Evolutionary conservation across 306 rosid species (phyloP), one percentile per base, ranked within the genome.

Genomic region (Trifolium pratense): DNA sequence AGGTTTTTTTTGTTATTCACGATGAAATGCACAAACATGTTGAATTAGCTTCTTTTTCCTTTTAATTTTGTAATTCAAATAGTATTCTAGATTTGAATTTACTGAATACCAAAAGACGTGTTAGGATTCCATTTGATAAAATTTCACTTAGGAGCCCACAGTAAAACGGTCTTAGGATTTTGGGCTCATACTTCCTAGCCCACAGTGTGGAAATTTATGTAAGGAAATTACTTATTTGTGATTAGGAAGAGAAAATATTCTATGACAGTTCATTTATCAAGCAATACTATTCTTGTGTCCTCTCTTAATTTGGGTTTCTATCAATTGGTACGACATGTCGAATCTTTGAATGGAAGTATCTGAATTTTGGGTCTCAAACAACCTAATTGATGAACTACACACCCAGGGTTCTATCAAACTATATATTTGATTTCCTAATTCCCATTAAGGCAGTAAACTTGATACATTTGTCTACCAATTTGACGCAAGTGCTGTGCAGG

Each of bases 1-100:
- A 48, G 71, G 20, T 72, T 46, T n/a, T 59, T 55, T 59, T 49
- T 68, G 16, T 9, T 64, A 37, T 70, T 57, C 45, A 26, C 45
- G 7, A n/a, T 55, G 67, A 71, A 73, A 45, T 71, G 58, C 73
- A 1, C 42, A 46, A 62, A 42, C 39, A 37, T 52, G 31, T 46
- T 12, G 21, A 64, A 25, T 64, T 9, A 32, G 70, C 73, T 21
- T 29, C 6, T 29, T 29, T 29, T 29, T 4, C 1, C 6, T 29
- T 29, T 5, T 29, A n/a, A n/a, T 29, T 34, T 31, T 16, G 0
- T 46, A 46, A 4, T 46, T 46, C 9, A 4, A 13, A 46, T 46
- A 46, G 5, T 34, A 15, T 46, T 45, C 51, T 45, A 5, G 5
- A 45, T 45, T 43, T 45, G 14, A 14, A 15, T 45, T 46, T 5